Conservation (phyloP, 2,329 filamentous ascomycete species). For the Monilinia fructigena region DNA sequence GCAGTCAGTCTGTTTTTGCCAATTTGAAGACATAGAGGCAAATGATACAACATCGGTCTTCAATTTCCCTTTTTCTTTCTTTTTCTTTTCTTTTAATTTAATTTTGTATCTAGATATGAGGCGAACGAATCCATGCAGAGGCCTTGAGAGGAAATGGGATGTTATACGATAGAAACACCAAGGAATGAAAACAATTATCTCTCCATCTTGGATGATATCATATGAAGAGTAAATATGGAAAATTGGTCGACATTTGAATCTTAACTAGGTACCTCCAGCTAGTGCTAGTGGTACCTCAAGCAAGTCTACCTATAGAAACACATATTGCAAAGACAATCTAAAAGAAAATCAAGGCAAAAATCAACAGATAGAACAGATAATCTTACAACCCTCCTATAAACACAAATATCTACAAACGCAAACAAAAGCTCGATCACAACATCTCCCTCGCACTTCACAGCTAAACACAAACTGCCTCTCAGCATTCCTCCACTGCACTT, state of each 20-base stretch:
- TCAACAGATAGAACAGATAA: no score
- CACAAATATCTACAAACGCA: no score
- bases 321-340: no score
- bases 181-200: neutral
- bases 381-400: no score
- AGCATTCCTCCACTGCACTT: no score
- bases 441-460: no score
- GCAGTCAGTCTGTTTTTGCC: neutral
- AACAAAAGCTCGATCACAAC: no score
- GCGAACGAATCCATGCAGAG: conserved; percentile 44
- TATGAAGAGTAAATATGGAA: neutral
- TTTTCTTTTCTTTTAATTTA: neutral
- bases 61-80: neutral
- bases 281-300: neutral
- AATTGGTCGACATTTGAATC: neutral
- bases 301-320: no score
- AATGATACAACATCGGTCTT: conserved; percentile 15
- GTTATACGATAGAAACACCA: neutral
- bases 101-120: conserved; percentile 39
- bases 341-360: no score
- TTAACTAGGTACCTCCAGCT: no score
- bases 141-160: neutral
- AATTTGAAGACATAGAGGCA: neutral
- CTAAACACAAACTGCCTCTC: no score
- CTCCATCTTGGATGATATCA: neutral